Conservation (phyloP, 2,329 filamentous ascomycete species). For the Dothistroma pini region DNA sequence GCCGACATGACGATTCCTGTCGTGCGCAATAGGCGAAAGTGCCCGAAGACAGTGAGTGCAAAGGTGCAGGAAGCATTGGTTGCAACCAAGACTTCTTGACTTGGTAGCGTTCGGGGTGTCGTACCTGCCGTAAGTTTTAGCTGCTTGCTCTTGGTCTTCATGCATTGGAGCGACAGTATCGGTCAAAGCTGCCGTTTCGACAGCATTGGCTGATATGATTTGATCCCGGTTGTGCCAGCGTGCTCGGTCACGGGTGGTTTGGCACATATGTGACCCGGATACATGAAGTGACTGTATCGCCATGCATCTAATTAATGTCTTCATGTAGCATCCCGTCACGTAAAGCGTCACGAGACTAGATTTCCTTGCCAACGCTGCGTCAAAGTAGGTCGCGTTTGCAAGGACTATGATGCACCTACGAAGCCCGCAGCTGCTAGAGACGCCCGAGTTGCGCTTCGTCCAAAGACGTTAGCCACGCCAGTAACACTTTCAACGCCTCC, state of each 20-base stretch:
- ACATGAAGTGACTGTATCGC: neutral
- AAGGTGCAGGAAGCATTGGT: no score
- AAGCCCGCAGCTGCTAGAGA: neutral
- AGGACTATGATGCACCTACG: neutral
- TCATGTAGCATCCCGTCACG: neutral
- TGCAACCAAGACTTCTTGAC: no score
- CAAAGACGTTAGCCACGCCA: neutral
- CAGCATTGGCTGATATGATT: no score
- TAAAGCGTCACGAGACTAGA: neutral
- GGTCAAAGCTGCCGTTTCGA: no score
- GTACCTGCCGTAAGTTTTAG: no score
- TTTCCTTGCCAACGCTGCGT: neutral
- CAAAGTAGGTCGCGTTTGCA: neutral
- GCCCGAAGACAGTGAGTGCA: neutral
- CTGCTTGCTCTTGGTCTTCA: no score
- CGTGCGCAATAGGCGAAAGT: neutral
- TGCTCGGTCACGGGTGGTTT: neutral
- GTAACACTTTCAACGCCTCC: neutral
- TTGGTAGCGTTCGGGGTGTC: no score
- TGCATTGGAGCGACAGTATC: no score
- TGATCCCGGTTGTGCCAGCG: no score
- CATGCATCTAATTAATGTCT: neutral
- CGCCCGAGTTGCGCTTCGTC: neutral
- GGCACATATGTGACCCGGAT: neutral
- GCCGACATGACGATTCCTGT: neutral